Evolutionary conservation across 2,329 filamentous ascomycete genomes (phyloP), one percentile per base, ranked within the genome.

Genomic region (Cercospora canescens): DNA sequence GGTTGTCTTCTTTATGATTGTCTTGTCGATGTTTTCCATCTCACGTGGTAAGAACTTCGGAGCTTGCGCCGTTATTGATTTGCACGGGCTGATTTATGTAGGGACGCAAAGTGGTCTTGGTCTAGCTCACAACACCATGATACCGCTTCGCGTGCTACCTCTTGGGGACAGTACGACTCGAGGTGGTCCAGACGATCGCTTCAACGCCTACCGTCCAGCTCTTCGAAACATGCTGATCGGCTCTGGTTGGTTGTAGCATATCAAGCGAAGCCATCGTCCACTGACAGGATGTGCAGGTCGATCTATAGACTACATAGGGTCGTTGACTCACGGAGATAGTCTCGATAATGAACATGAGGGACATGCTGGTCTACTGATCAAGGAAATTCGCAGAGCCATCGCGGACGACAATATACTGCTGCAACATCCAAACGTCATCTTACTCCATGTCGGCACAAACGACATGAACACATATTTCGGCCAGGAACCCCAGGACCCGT

Each of bases 401-500:
- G 56, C 57, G 4, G 60, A 65, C n/a, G 58, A 65, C 12, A 48
- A 52, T 14, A 65, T 65, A 6, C 63, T 69, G 9, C 39, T 65
- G 5, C 45, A 60, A n/a, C 60, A 58, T 12, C 77, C 77, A 9
- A 79, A 78, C 63, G 48, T 79, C 18, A 70, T 79, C 9, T 65
- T 79, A 8, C 32, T 79, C 0, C 71, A 76, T 50, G 75, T 75
- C 5, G 76, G 77, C 3, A 77, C 76, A n/a, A 79, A 79, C 59
- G 76, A 79, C 30, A 72, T 77, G 54, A 68, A 71, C 52, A 58
- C 67, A 12, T 54, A 52, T 18, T 55, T 62, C 11, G 48, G 26
- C 16, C 21, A 41, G 18, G 55, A 63, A 4, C 68, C 70, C 11
- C 55, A 70, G 16, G 70, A 73, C 14, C 65, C 74, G 24, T 71